Evolutionary conservation across 495 filamentous ascomycete genomes (phyloP).

Genomic region (Hypoxylon subgilvum): DNA sequence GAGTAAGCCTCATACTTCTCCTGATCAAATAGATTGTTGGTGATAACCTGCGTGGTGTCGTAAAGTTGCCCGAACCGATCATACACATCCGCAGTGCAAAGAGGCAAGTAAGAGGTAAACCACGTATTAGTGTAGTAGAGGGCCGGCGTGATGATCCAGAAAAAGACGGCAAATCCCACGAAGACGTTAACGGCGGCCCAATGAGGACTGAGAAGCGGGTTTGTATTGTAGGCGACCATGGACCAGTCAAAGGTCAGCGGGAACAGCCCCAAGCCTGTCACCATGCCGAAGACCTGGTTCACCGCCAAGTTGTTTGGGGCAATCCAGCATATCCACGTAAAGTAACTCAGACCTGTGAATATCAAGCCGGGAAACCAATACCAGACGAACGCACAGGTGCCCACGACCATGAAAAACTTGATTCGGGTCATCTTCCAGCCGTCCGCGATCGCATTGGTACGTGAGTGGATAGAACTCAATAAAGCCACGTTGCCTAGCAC

Average conservation of each 20-base stretch:
- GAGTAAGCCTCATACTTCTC: constrained; percentile 38
- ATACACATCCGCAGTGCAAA: constrained; percentile 38
- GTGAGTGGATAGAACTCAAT: constrained; percentile 35
- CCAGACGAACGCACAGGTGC: constrained; percentile 32
- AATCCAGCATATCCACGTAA: constrained; percentile 44
- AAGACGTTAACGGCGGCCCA: constrained; percentile 40
- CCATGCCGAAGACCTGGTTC: constrained; percentile 42
- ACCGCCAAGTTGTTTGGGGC: constrained; percentile 39
- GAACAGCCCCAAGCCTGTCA: constrained; percentile 42
- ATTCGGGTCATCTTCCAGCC: constrained; percentile 39
- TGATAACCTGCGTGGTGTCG: constrained; percentile 32
- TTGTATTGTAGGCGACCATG: constrained; percentile 39
- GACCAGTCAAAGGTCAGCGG: constrained; percentile 41
- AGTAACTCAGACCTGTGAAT: constrained; percentile 38
- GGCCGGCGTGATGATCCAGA: constrained; percentile 45
- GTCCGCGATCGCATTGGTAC: constrained; percentile 30
- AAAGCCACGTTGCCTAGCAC: constrained; percentile 39
- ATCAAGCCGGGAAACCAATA: constrained; percentile 42
- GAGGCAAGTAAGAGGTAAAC: constrained; percentile 37
- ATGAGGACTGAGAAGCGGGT: constrained; percentile 37
- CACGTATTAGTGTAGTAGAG: constrained; percentile 42
- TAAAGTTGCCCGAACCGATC: constrained; percentile 39
- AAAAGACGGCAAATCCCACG: constrained; percentile 38
- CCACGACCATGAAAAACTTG: constrained; percentile 39
- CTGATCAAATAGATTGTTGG: constrained; percentile 33